These are phyloP conservation scores for Imleria badia DNA, from an alignment of 768 basidiomycete genomes.

Conservation along the genomic window DNA sequence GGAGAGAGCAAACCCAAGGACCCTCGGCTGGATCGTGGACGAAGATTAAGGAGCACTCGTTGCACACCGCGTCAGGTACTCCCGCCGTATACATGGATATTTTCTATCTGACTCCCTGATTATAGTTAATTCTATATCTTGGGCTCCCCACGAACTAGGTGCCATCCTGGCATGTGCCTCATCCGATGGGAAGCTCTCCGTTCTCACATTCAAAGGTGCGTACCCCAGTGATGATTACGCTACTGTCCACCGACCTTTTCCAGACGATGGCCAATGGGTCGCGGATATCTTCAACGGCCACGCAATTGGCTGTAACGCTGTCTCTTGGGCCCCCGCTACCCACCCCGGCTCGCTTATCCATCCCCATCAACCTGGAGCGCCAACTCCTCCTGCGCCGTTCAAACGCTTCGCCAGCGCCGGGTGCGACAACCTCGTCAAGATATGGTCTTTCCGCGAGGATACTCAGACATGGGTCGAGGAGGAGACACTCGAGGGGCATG, in stretches of 20 bases:
- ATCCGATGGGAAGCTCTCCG: constrained; percentile 95
- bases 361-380: constrained; percentile 49
- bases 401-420: constrained; percentile 96
- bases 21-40: constrained; percentile 70
- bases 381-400: constrained; percentile 50
- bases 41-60: constrained; percentile 92
- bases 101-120: not conserved
- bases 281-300: constrained; percentile 95
- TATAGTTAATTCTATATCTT: constrained; percentile 93
- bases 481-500: constrained; percentile 87
- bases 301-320: constrained; percentile 94
- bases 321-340: constrained; percentile 95
- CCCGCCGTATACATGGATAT: constrained; percentile 4
- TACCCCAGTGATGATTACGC: not conserved
- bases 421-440: constrained; percentile 92
- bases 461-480: constrained; percentile 89
- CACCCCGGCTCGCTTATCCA: constrained; percentile 83
- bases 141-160: constrained; percentile 98
- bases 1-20: constrained; percentile 80
- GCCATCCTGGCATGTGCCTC: constrained; percentile 96
- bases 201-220: constrained; percentile 94
- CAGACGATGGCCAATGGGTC: constrained; percentile 96
- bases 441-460: constrained; percentile 90
- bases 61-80: constrained; percentile 92
- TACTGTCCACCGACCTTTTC: not conserved